These are phyloP conservation scores for Anacardium occidentale DNA, from an alignment of 345 rosid genomes.

Conservation along the genomic window DNA sequence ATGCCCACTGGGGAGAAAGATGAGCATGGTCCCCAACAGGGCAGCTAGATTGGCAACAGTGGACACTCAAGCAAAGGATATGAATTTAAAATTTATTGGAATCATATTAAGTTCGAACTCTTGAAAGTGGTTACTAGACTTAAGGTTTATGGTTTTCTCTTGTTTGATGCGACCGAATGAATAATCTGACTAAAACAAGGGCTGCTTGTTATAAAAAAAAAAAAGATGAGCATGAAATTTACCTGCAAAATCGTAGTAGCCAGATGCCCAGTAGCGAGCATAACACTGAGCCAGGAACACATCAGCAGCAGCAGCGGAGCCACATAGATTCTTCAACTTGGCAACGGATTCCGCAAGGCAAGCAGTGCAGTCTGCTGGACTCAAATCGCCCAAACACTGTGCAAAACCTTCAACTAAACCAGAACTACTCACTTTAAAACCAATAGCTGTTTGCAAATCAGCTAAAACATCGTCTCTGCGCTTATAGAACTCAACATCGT, in stretches of 20 bases:
- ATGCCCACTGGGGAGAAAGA: neutral
- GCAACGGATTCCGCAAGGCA: slow-evolving; percentile 65
- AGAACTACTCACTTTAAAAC: slow-evolving; percentile 74
- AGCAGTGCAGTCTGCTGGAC: slow-evolving; percentile 52
- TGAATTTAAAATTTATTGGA: too few relatives aligned
- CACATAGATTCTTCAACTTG: slow-evolving; percentile 63
- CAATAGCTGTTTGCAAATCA: slow-evolving; percentile 52
- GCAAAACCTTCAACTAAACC: slow-evolving; percentile 80
- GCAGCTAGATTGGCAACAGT: too few relatives aligned
- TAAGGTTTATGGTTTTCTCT: too few relatives aligned
- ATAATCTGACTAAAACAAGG: too few relatives aligned
- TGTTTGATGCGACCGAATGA: too few relatives aligned
- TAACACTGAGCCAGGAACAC: slow-evolving; percentile 82
- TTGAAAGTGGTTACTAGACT: too few relatives aligned
- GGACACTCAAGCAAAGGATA: too few relatives aligned
- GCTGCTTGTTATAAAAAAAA: too few relatives aligned
- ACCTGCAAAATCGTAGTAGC: slow-evolving; percentile 76
- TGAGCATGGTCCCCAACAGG: too few relatives aligned
- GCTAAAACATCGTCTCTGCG: slow-evolving; percentile 78
- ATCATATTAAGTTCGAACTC: too few relatives aligned
- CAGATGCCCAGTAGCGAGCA: slow-evolving; percentile 87
- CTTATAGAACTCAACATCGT: slow-evolving; percentile 59
- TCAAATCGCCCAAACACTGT: slow-evolving; percentile 87
- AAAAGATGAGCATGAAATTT: neutral
- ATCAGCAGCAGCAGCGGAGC: slow-evolving; percentile 81